phyloP scores from a whole-genome alignment of 805 yeast species.

The Sugiyamaella valdiviana region DNA sequence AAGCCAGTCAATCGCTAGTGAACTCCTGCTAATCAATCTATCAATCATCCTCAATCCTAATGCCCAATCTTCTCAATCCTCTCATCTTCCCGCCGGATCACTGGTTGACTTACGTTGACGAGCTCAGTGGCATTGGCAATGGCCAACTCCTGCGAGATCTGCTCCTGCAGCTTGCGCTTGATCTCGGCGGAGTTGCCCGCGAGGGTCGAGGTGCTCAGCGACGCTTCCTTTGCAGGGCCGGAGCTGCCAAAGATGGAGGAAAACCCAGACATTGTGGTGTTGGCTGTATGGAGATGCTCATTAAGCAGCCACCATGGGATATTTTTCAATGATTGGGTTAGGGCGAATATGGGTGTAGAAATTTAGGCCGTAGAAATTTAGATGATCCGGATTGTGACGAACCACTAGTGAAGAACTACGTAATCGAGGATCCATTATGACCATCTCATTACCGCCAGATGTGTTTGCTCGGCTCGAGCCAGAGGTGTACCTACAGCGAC shows the following conservation, averaged over 20 bases:
- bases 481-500: constrained; percentile 73
- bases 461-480: constrained; percentile 82
- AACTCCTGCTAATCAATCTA: neutral
- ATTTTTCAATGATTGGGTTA: neutral
- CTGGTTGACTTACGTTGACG: constrained; percentile 45
- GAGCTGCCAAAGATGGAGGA: constrained; percentile 21
- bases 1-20: too few species aligned
- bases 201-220: constrained; percentile 13
- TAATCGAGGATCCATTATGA: neutral
- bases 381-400: neutral
- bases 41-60: neutral
- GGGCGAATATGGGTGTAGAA: neutral
- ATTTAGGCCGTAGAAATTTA: neutral
- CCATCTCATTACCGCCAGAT: constrained; percentile 69
- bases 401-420: neutral
- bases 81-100: too few species aligned
- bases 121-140: constrained; percentile 86
- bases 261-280: constrained; percentile 19
- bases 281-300: too few species aligned
- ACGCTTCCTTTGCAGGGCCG: constrained; percentile 14
- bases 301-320: too few species aligned
- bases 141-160: constrained; percentile 76
- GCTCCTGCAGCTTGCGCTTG: constrained; percentile 59
- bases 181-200: constrained; percentile 33
- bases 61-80: neutral